Evolutionary conservation across 257 asterid genomes (phyloP), one percentile per base, ranked within the genome.

Genomic region (Salvia miltiorrhiza): DNA sequence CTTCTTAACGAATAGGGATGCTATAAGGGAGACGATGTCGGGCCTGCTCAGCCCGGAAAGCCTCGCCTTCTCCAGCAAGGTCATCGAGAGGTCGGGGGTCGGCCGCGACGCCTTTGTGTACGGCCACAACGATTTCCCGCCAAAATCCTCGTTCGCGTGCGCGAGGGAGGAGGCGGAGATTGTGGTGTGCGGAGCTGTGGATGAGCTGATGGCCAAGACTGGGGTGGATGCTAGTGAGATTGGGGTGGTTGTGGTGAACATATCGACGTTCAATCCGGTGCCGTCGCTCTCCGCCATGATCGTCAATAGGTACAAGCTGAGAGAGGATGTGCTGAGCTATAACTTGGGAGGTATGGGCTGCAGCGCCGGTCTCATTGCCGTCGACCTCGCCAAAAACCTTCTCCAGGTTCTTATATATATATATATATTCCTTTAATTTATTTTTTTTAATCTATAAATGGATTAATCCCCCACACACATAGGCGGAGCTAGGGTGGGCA

Each of bases 281-380:
- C 86, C 86, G 7, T 82, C 86, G 9, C 78, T 82, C 3, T 78
- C 86, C 14, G 77, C 83, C 40, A 82, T 82, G 86, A 70, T 82
- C 39, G 79, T 82, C 7, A 82, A 82, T 49, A 63, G 77, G 28
- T 78, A 78, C 66, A 82, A 78, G 80, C 73, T 82, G 4, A 76
- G 82, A n/a, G 73, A 74, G 8, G 79, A 81, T 20, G 74, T 81
- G 41, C 35, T 72, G 45, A 75, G 71, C 44, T 81, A 69, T 16
- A 69, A 52, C 19, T 73, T 81, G 69, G 83, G 86, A 9, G 86
- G 86, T 12, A 81, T 81, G 83, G 86, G 86, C 8, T 81, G 86
- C 76, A 75, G 77, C 65, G 83, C 86, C 7, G 83, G 83, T 2
- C 53, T 81, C 60, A 78, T 78, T 9, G 79, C 86, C 56, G 48